Base-by-base conservation (phyloP, 441 rosid species). In the Arabidopsis hybrid region DNA sequence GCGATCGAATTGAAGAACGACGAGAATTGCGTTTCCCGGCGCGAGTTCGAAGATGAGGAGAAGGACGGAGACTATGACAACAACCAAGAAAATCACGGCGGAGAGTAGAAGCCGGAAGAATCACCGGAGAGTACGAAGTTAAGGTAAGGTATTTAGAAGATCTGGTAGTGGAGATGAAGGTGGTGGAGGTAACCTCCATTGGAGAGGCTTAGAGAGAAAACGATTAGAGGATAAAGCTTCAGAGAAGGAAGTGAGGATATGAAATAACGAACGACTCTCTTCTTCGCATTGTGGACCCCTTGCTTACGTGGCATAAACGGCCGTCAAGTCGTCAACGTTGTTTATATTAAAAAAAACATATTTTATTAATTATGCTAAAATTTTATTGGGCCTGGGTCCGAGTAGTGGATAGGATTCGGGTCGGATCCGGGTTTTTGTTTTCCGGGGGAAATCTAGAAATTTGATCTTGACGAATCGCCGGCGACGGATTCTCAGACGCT, bases 61-160 rank as follows among this genome's bases (percentile, higher is more conserved):
- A 86, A 43, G 88, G 94, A 49, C 32, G 68, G 65, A 82, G 84
- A 63, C 34, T 65, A 65, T 77, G 85, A 40, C 79, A 75, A 79
- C 70, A 80, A 35, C 92, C 92, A 70, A 90, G 81, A 80, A 86
- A 90, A 13, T 79, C 78, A 8, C 80, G 51, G 21, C 83, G 85
- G 81, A 66, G 83, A 72, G 8, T 64, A 13, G 46, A 59, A 3
- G 83, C 16, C 7, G 83, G 79, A 31, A 79, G 80, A 76, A 78
- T 77, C 18, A 46, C 60, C 4, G 87, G 76, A 76, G 82, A 80
- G 68, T 67, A 42, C 0, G 88, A 78, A n/a, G 81, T 74, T 53
- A 88, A 77, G 49, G 88, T 26, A 6, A 78, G 66, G 1, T 26
- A 72, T 13, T 67, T 66, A 0, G 81, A 78, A 5, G 81, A 67